Conservation (phyloP, 306 rosid genomes). For the Castanea mollissima region DNA sequence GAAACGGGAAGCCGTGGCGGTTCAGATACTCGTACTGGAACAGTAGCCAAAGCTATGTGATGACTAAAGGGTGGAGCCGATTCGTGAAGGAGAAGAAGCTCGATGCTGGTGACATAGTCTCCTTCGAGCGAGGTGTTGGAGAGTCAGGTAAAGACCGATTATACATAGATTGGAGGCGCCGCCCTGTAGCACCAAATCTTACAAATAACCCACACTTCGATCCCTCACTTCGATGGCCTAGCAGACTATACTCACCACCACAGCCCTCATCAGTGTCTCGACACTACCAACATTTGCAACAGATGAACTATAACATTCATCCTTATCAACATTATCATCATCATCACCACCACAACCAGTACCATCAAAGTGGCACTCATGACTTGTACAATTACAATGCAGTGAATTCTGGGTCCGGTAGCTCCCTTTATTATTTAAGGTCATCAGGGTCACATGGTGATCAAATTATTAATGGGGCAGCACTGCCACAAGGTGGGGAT, state of each 20-base stretch:
- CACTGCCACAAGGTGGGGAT: conserved; percentile 25
- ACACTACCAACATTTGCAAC: conserved; percentile 33
- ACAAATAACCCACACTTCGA: conserved; percentile 38
- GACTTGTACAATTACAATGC: conserved; percentile 12
- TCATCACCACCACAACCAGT: conserved; percentile 9
- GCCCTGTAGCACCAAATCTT: conserved; percentile 29
- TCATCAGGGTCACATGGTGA: conserved; percentile 21
- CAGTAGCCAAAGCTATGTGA: conserved; percentile 91
- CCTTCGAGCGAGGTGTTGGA: conserved; percentile 71
- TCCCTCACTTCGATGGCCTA: conserved; percentile 42
- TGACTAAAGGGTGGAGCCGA: conserved; percentile 95
- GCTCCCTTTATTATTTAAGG: conserved; percentile 27
- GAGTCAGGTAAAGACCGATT: conserved; percentile 49
- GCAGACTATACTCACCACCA: conserved; percentile 47
- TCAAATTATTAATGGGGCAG: conserved; percentile 5
- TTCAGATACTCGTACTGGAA: conserved; percentile 93
- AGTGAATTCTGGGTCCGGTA: conserved; percentile 28
- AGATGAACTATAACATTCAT: conserved; percentile 28
- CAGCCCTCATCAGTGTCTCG: conserved; percentile 6
- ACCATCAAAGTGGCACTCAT: neutral
- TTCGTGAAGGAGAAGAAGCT: conserved; percentile 87
- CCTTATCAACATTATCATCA: conserved; percentile 14
- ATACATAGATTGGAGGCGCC: conserved; percentile 73
- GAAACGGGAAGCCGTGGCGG: conserved; percentile 72
- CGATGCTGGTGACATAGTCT: conserved; percentile 81